Evolutionary conservation across 176 grass and related monocot species (phyloP).

Genomic region (Ensete ventricosum): DNA sequence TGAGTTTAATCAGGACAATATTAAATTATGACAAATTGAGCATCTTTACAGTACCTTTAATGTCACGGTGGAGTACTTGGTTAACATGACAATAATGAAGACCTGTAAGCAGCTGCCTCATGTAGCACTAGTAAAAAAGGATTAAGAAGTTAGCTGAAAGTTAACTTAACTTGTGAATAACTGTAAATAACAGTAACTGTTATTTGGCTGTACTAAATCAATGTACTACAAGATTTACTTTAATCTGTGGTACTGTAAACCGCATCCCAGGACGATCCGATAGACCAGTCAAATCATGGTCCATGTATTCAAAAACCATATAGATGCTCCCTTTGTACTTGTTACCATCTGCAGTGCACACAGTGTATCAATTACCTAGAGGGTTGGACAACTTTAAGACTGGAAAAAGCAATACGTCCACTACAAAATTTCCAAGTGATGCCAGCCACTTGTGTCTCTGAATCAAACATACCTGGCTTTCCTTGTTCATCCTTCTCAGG

Average conservation of each 20-base stretch:
- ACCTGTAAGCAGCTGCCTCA: slow-evolving; percentile 91
- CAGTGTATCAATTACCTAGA: slow-evolving; percentile 8
- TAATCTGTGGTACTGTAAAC: slow-evolving; percentile 76
- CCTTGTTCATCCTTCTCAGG: slow-evolving; percentile 90
- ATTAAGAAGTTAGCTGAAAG: neutral
- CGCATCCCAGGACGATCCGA: slow-evolving; percentile 64
- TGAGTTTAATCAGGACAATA: neutral
- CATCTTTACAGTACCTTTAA: slow-evolving; percentile 49
- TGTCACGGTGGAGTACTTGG: slow-evolving; percentile 92
- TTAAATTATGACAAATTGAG: neutral
- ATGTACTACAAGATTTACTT: slow-evolving; percentile 40
- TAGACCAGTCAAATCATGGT: slow-evolving; percentile 80
- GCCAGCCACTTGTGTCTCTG: neutral
- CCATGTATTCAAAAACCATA: slow-evolving; percentile 89
- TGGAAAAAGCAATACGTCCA: slow-evolving; percentile 4
- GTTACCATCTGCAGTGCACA: slow-evolving; percentile 38
- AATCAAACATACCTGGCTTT: slow-evolving; percentile 46
- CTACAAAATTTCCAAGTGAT: no score
- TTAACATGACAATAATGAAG: slow-evolving; percentile 92
- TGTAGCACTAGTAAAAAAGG: slow-evolving; percentile 56
- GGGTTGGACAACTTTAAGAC: neutral
- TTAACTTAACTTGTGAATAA: slow-evolving; percentile 5
- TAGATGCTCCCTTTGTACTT: slow-evolving; percentile 84
- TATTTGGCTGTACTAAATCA: neutral
- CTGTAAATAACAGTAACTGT: neutral